phyloP scores from a whole-genome alignment of 148 eudicot genomes.

The Nepenthes mirabilis region DNA sequence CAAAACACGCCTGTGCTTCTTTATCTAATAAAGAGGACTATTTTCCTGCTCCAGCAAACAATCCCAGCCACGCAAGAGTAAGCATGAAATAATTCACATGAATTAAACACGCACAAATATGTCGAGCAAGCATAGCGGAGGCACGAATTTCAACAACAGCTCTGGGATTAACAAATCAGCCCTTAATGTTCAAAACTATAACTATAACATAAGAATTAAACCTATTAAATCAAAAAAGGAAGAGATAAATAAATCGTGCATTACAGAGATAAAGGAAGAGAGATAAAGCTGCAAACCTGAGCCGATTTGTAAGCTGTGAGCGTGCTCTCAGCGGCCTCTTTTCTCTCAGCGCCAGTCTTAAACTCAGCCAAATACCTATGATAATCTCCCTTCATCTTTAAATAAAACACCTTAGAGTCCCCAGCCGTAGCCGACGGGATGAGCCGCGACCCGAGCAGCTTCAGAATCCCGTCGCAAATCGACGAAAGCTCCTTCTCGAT shows the following conservation, averaged over 20 bases:
- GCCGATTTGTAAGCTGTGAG: constrained; percentile 21
- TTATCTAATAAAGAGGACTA: too few relatives aligned
- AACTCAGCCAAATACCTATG: constrained; percentile 2
- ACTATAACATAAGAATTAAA: neutral
- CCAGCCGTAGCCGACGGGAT: constrained; percentile 14
- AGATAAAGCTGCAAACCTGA: constrained; percentile 6
- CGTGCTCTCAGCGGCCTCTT: constrained; percentile 18
- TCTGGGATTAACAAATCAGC: too few relatives aligned
- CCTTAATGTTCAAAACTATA: too few relatives aligned
- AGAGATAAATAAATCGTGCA: neutral
- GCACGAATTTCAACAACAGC: too few relatives aligned
- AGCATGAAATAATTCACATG: too few relatives aligned
- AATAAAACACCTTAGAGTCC: constrained; percentile 20
- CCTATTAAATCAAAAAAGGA: neutral
- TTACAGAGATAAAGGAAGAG: neutral
- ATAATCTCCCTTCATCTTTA: constrained; percentile 24
- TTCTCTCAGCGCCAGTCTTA: constrained; percentile 11
- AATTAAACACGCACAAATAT: too few relatives aligned
- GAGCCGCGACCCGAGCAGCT: constrained; percentile 16
- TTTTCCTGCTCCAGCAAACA: too few relatives aligned
- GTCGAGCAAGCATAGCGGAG: too few relatives aligned
- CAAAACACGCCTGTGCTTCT: too few relatives aligned
- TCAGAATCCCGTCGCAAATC: constrained; percentile 20
- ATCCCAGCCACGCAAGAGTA: too few relatives aligned
- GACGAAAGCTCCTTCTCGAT: constrained; percentile 16